Evolutionary conservation across 2,329 filamentous ascomycete species (phyloP).

Genomic region (Zymoseptoria crescenta): DNA sequence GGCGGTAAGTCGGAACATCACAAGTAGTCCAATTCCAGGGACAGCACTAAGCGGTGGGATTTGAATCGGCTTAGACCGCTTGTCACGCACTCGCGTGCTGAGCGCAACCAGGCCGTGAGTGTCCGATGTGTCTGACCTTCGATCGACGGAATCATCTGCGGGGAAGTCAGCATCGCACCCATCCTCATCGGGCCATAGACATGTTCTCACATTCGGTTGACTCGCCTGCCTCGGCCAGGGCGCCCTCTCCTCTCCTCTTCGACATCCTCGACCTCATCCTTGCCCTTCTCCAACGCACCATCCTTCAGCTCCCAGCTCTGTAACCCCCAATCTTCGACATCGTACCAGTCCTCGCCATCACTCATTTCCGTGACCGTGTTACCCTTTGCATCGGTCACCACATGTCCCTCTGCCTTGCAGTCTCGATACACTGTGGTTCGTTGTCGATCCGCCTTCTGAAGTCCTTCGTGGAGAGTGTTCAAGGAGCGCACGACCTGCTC

Average conservation of each 20-base stretch:
- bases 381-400: conserved; percentile 37
- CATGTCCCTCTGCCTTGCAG: conserved; percentile 70
- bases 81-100: too few species aligned
- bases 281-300: conserved; percentile 70
- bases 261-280: conserved; percentile 67
- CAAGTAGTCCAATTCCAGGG: too few species aligned
- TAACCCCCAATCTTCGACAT: conserved; percentile 70
- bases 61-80: too few species aligned
- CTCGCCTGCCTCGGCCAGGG: conserved; percentile 16
- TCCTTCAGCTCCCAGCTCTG: conserved; percentile 27
- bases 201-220: conserved; percentile 20
- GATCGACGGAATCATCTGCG: background rate
- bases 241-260: conserved; percentile 20
- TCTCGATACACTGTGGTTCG: conserved; percentile 64
- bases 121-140: background rate
- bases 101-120: too few species aligned
- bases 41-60: too few species aligned
- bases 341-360: conserved; percentile 85
- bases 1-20: too few species aligned
- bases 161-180: background rate
- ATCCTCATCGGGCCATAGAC: background rate
- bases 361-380: conserved; percentile 56
- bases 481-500: conserved; percentile 72
- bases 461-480: conserved; percentile 58
- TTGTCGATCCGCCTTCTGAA: conserved; percentile 65